phyloP scores from a whole-genome alignment of 176 grass and related monocot genomes.

The Musa acuminata region DNA sequence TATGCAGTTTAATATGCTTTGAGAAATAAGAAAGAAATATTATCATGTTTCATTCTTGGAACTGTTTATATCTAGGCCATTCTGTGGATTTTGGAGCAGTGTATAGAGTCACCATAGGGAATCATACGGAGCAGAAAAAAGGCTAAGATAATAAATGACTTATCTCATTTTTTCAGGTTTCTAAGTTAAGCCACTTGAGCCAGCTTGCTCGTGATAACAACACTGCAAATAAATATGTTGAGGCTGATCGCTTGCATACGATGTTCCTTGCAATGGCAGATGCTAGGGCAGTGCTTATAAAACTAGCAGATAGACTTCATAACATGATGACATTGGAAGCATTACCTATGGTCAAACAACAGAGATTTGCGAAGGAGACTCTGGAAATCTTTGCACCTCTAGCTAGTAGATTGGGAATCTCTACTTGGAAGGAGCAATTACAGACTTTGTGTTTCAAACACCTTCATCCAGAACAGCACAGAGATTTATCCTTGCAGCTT shows the following conservation, averaged over 20 bases:
- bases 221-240: slow-evolving; percentile 18
- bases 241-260: slow-evolving; percentile 26
- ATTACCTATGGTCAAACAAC: slow-evolving; percentile 35
- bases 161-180: slow-evolving; percentile 17
- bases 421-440: slow-evolving; percentile 52
- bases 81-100: background rate
- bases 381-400: slow-evolving; percentile 60
- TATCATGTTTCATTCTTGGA: background rate
- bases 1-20: background rate
- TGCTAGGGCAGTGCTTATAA: slow-evolving; percentile 46
- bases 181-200: slow-evolving; percentile 26
- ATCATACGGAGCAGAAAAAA: background rate
- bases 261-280: slow-evolving; percentile 32
- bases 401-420: slow-evolving; percentile 56
- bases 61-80: background rate
- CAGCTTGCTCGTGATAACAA: slow-evolving; percentile 28
- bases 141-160: background rate
- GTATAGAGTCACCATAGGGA: background rate
- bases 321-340: slow-evolving; percentile 61
- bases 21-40: background rate
- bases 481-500: slow-evolving; percentile 23
- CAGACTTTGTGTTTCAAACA: slow-evolving; percentile 56
- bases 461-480: slow-evolving; percentile 42
- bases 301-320: slow-evolving; percentile 60
- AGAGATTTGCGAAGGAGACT: slow-evolving; percentile 53